Evolutionary conservation across 2,329 filamentous ascomycete genomes (phyloP).

Genomic region (Thelonectria rubi): DNA sequence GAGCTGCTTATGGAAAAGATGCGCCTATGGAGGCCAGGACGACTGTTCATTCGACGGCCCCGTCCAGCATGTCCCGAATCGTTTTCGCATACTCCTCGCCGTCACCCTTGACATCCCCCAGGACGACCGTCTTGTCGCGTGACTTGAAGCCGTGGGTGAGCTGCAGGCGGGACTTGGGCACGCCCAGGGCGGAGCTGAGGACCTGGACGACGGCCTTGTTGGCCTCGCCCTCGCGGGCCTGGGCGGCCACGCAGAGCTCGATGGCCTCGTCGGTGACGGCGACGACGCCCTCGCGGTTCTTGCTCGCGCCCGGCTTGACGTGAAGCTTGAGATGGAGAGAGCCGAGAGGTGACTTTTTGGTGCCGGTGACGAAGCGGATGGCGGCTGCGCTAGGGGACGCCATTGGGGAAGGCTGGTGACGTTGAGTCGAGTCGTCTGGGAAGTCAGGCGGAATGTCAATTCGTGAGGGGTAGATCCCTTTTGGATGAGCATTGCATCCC

Average conservation of each 20-base stretch:
- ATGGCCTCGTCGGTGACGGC: slow-evolving; percentile 65
- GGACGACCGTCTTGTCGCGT: slow-evolving; percentile 68
- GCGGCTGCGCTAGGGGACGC: slow-evolving; percentile 46
- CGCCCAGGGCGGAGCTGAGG: slow-evolving; percentile 66
- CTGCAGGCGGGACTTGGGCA: slow-evolving; percentile 71
- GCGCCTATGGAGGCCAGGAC: slow-evolving; percentile 1
- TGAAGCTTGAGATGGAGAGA: slow-evolving; percentile 70
- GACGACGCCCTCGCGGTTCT: slow-evolving; percentile 67
- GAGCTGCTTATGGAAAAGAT: neutral
- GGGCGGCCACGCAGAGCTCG: slow-evolving; percentile 72
- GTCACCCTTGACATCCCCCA: slow-evolving; percentile 48
- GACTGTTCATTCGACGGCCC: slow-evolving; percentile 33
- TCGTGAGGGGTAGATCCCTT: slow-evolving; percentile 33
- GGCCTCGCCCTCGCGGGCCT: slow-evolving; percentile 72
- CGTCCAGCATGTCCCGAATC: slow-evolving; percentile 43
- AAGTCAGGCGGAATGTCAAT: slow-evolving; percentile 27
- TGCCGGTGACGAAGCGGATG: slow-evolving; percentile 58
- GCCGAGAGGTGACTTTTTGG: slow-evolving; percentile 55
- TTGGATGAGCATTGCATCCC: slow-evolving; percentile 24
- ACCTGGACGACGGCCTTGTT: slow-evolving; percentile 73
- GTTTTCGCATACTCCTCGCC: slow-evolving; percentile 41
- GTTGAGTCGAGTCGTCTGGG: too few species aligned
- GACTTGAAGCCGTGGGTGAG: slow-evolving; percentile 71
- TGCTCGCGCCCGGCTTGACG: slow-evolving; percentile 72
- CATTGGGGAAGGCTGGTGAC: slow-evolving; percentile 37